A percentile compares a stretch with the other conserved stretches of the same genome.
Evolutionary conservation across 75 land plant genomes (phyloP).

Genomic region (Cupressus sempervirens): DNA sequence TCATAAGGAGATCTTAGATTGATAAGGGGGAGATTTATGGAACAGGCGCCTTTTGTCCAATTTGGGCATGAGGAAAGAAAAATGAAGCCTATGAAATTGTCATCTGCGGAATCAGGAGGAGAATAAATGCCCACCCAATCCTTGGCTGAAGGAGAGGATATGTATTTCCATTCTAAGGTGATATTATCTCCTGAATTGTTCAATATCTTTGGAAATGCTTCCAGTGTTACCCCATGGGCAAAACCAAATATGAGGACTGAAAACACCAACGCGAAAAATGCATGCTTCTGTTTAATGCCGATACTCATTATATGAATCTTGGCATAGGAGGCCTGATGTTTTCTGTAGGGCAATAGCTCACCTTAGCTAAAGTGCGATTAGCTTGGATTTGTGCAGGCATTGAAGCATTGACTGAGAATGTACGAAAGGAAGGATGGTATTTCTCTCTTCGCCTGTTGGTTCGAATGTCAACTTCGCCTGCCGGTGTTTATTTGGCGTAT

Average conservation of each 20-base stretch:
- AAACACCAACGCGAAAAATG: background rate
- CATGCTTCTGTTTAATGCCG: background rate
- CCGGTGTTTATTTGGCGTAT: too few relatives aligned
- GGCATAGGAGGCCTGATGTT: background rate
- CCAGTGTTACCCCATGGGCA: background rate
- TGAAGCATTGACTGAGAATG: background rate
- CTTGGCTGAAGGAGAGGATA: slow-evolving; percentile 37
- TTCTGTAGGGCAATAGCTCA: background rate
- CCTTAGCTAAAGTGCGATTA: background rate
- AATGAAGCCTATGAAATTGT: slow-evolving; percentile 70
- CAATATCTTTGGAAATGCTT: slow-evolving; percentile 31
- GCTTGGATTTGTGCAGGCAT: background rate
- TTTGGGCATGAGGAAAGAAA: slow-evolving; percentile 34
- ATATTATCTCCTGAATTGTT: slow-evolving; percentile 41
- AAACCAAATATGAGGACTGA: slow-evolving; percentile 7
- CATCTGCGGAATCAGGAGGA: slow-evolving; percentile 55
- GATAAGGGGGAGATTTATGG: slow-evolving; percentile 43
- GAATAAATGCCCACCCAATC: slow-evolving; percentile 92
- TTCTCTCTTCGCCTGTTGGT: background rate
- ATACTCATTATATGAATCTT: background rate
- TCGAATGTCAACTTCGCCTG: too few relatives aligned
- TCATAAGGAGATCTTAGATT: slow-evolving; percentile 66
- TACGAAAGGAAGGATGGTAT: background rate
- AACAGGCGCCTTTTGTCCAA: slow-evolving; percentile 50
- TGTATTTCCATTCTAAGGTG: slow-evolving; percentile 34